phyloP scores from a whole-genome alignment of 2,329 filamentous ascomycete species.

The Leptoxyphium fumago region DNA sequence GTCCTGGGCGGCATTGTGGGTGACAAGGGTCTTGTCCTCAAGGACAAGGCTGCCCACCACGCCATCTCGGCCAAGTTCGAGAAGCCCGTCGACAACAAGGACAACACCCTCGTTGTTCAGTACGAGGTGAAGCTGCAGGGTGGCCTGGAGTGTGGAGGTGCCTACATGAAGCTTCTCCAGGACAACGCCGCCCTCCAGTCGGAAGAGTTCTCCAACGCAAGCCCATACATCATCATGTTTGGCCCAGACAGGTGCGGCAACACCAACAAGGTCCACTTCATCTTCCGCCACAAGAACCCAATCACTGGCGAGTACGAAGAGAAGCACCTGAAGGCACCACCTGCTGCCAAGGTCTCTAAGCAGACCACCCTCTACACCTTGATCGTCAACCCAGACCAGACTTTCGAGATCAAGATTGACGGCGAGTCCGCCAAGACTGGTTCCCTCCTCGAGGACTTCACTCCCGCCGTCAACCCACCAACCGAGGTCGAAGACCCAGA shows the following conservation, averaged over 20 bases:
- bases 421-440: conserved; percentile 78
- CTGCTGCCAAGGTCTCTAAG: conserved; percentile 79
- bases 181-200: conserved; percentile 94
- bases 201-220: conserved; percentile 95
- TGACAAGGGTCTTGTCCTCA: conserved; percentile 93
- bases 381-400: conserved; percentile 92
- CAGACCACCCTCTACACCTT: conserved; percentile 90
- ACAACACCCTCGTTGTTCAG: conserved; percentile 90
- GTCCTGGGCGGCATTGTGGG: conserved; percentile 85
- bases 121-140: conserved; percentile 99
- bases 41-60: conserved; percentile 95
- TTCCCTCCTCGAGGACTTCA: conserved; percentile 86
- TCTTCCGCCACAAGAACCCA: conserved; percentile 99
- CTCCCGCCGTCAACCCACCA: conserved; percentile 79
- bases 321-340: conserved; percentile 85
- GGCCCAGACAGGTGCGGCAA: conserved; percentile 98
- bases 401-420: conserved; percentile 82
- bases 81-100: conserved; percentile 93
- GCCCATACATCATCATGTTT: conserved; percentile 99
- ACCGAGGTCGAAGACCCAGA: conserved; percentile 91
- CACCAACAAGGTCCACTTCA: conserved; percentile 96
- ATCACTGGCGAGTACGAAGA: conserved; percentile 99
- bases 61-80: conserved; percentile 98
- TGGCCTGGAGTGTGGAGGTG: conserved; percentile 92
- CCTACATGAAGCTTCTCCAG: conserved; percentile 96